Evolutionary conservation across 2,329 filamentous ascomycete genomes (phyloP), one percentile per base, ranked within the genome.

Genomic region (Penicillium sp.): DNA sequence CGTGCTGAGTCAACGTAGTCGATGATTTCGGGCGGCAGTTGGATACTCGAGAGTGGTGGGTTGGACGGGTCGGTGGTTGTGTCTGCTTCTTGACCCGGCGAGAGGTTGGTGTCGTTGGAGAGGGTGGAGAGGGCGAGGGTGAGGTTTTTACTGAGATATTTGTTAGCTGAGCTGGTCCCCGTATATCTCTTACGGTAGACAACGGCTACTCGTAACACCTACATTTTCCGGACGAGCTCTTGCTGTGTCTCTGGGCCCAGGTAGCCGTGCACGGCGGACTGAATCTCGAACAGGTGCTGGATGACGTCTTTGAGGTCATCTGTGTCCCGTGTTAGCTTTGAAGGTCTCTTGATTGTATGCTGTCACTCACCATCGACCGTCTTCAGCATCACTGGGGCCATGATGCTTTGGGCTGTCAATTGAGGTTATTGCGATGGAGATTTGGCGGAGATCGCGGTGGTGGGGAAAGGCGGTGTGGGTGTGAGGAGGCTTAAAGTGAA

Each of bases 1-100:
- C 83, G 80, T 16, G 81, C 79, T 18, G 78, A 74, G 60, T 86
- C 82, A 30, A 87, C 81, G 64, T 86, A 87, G 49, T 78, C 76
- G 57, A 84, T 80, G 28, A 86, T 81, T 58, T 86, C 83, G 4
- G 81, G 77, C 0, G 84, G 83, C 1, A 86, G 76, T 43, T 79
- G 73, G 51, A 83, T 76, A 47, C 74, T 72, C 18, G 80, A 71
- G 16, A 76, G 65, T n/a, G 75, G 71, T 2, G 81, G 62, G 66
- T 78, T 70, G 30, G 63, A 59, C 13, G 67, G 63, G 53, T 62
- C 62, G n/a, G 39, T 45, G 25, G 54, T 50, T 55, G 75, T 46
- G 66, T 74, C 57, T 16, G 57, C 25, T 13, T 60, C 41, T 38
- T 50, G 51, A 24, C 47, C 56, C 31, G 51, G 31, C 6, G 51